Evolutionary conservation across 2,329 filamentous ascomycete genomes (phyloP), one percentile per base, ranked within the genome.

Genomic region (Ceratocystiopsis brevicomis): DNA sequence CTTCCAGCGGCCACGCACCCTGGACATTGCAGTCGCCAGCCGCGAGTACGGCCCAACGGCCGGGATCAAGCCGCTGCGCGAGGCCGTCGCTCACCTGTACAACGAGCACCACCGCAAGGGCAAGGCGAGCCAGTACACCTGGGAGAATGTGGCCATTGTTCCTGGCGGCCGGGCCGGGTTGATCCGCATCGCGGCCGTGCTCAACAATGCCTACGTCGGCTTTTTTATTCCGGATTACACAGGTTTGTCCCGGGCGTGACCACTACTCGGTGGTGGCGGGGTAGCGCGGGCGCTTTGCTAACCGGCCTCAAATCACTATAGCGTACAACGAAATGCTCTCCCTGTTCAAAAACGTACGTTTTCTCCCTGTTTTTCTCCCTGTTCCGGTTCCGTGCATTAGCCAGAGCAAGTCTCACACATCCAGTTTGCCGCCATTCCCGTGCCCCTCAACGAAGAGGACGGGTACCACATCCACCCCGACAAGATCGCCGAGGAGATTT

Each of bases 251-350:
- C 30, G 4, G 21, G 21, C n/a, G 21, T 21, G 8, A 21, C n/a
- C 21, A 21, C 21, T 21, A 8, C 21, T 4, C 21, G 8, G 21
- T n/a, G n/a, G n/a, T n/a, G n/a, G n/a, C n/a, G n/a, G n/a, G n/a
- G n/a, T n/a, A n/a, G n/a, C n/a, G n/a, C n/a, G 25, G 25, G 25
- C 25, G 25, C 2, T 30, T 30, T 8, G 25, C 10, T 30, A 30
- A 30, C 25, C 2, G 25, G 6, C 25, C 25, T 9, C 25, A 30
- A 30, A 30, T n/a, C n/a, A n/a, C n/a, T n/a, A n/a, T 82, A 34
- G 88, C 88, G 2, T 96, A 96, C 68, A 94, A 92, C 56, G 87
- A 95, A 67, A 95, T 96, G 87, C 64, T 95, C 64, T 85, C 79
- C 45, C 67, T 95, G 46, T 95, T 96, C 71, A 86, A 83, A 64